Evolutionary conservation across 495 filamentous ascomycete genomes (phyloP).

Genomic region (Choiromyces venosus): DNA sequence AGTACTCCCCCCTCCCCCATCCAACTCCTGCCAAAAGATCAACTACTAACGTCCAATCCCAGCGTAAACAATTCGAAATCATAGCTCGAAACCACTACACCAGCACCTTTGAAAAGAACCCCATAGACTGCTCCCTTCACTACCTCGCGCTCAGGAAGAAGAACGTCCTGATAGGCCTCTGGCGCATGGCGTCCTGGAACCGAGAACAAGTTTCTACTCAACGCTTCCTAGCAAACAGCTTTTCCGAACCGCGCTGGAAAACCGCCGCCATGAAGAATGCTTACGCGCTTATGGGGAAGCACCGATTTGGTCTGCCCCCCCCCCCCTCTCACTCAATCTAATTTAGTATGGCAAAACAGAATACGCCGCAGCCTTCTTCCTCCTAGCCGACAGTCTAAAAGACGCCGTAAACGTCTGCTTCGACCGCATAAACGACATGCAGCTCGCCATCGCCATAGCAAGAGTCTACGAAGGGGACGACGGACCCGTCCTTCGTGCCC

Average conservation of each 20-base stretch:
- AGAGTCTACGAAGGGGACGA: constrained; percentile 84
- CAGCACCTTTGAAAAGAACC: constrained; percentile 78
- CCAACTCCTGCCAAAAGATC: not conserved
- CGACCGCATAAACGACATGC: constrained; percentile 76
- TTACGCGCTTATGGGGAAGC: constrained; percentile 89
- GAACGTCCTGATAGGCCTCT: constrained; percentile 81
- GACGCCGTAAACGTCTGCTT: constrained; percentile 81
- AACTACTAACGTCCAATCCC: constrained; percentile 14
- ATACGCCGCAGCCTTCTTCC: constrained; percentile 94
- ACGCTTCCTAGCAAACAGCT: constrained; percentile 76
- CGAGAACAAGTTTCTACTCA: constrained; percentile 74
- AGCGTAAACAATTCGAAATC: constrained; percentile 74
- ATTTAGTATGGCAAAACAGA: constrained; percentile 49
- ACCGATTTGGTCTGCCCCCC: constrained; percentile 64
- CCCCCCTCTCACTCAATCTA: not conserved
- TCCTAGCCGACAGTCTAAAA: constrained; percentile 76
- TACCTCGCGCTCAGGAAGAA: constrained; percentile 93
- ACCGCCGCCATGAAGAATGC: constrained; percentile 93
- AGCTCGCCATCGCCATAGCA: constrained; percentile 85
- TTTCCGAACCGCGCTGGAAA: constrained; percentile 76
- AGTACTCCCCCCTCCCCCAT: not conserved
- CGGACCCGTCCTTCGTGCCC: constrained; percentile 63
- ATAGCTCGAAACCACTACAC: constrained; percentile 92
- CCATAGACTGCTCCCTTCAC: constrained; percentile 86
- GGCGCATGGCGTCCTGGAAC: constrained; percentile 92